Conservation (phyloP, 768 basidiomycete genomes). For the Gloeopeniophorella convolvens region DNA sequence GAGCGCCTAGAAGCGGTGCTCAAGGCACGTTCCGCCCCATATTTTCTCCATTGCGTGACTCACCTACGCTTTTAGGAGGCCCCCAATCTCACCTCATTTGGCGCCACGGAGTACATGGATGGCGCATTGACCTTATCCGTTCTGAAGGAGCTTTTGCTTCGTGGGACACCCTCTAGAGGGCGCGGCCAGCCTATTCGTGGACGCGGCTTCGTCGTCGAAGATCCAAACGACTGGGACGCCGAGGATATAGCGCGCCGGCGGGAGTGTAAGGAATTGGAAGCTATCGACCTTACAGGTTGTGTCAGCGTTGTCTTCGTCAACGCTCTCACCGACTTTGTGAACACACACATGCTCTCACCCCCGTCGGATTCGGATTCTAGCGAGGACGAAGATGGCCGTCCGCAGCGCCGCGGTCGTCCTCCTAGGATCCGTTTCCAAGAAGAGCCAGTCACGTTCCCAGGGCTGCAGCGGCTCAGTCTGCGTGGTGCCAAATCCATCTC, state of each 20-base stretch:
- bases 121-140: constrained; percentile 80
- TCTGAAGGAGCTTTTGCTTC: constrained; percentile 83
- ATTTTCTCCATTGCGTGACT: constrained; percentile 1
- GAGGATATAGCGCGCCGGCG: constrained; percentile 66
- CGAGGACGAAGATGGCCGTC: constrained; percentile 29
- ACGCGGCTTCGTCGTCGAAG: constrained; percentile 42
- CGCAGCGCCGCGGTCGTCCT: constrained; percentile 24
- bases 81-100: constrained; percentile 79
- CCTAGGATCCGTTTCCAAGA: constrained; percentile 35
- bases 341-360: constrained; percentile 47
- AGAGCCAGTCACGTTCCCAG: constrained; percentile 57
- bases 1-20: constrained; percentile 73
- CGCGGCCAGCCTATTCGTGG: constrained; percentile 65
- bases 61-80: constrained; percentile 57
- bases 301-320: constrained; percentile 87
- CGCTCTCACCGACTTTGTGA: constrained; percentile 79
- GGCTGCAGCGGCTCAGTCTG: constrained; percentile 70
- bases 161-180: constrained; percentile 66
- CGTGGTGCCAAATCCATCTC: constrained; percentile 77
- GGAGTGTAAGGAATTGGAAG: constrained; percentile 59
- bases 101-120: constrained; percentile 99
- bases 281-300: constrained; percentile 91
- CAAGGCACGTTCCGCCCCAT: constrained; percentile 43
- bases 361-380: constrained; percentile 40
- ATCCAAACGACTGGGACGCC: constrained; percentile 57